Conservation (phyloP, 306 rosid species). For the Cucurbita maxima region DNA sequence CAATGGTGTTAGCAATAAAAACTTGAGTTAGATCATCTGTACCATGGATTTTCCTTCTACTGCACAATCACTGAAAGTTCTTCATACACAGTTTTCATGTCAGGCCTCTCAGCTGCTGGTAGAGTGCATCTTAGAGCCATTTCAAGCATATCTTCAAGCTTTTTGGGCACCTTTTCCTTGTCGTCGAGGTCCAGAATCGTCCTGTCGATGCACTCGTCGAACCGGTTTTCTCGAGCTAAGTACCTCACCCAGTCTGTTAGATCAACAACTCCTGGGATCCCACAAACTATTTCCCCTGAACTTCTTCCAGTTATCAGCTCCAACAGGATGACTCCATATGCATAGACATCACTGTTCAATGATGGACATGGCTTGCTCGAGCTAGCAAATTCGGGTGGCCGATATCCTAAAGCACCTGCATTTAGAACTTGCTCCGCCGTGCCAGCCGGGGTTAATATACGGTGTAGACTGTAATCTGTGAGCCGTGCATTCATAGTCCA, state of each 20-base stretch:
- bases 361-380: slow-evolving; percentile 63
- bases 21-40: slow-evolving; percentile 12
- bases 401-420: slow-evolving; percentile 62
- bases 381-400: slow-evolving; percentile 67
- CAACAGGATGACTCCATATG: slow-evolving; percentile 62
- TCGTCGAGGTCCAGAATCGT: slow-evolving; percentile 20
- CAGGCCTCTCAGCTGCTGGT: slow-evolving; percentile 68
- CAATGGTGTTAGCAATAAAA: slow-evolving; percentile 20
- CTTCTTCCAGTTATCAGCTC: slow-evolving; percentile 59
- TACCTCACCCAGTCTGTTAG: slow-evolving; percentile 55
- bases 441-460: slow-evolving; percentile 48
- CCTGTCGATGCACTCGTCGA: slow-evolving; percentile 47
- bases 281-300: slow-evolving; percentile 45
- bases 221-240: slow-evolving; percentile 31
- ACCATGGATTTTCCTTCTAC: background rate
- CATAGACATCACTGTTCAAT: slow-evolving; percentile 64
- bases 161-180: slow-evolving; percentile 6
- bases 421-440: slow-evolving; percentile 66
- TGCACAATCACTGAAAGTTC: slow-evolving; percentile 42
- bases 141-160: slow-evolving; percentile 43
- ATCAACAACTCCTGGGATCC: slow-evolving; percentile 42
- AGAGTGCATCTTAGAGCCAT: slow-evolving; percentile 58
- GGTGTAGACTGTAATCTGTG: slow-evolving; percentile 63
- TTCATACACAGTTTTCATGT: slow-evolving; percentile 45
- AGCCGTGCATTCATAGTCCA: slow-evolving; percentile 29